phyloP scores from a whole-genome alignment of 768 basidiomycete species.

The Megacollybia marginata region DNA sequence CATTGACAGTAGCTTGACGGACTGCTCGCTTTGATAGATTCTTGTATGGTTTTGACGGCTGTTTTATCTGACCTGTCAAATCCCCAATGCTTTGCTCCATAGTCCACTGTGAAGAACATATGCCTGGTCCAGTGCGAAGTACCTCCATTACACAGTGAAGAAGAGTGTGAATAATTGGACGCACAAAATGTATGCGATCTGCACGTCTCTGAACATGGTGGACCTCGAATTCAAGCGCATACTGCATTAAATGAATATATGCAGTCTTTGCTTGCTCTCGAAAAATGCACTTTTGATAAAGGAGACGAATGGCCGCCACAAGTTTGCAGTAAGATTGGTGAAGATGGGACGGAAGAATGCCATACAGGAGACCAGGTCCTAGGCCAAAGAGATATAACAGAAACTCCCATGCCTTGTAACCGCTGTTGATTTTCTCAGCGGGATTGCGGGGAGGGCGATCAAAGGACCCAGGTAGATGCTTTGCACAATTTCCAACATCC shows the following conservation, averaged over 20 bases:
- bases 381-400: conserved; percentile 9
- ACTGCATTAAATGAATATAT: conserved; percentile 2
- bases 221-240: conserved; percentile 8
- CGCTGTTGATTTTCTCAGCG: no score
- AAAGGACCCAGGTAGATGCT: conserved; percentile 5
- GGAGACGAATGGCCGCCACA: conserved; percentile 8
- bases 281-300: conserved; percentile 13
- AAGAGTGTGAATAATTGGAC: conserved; percentile 23
- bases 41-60: conserved; percentile 16
- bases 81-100: conserved; percentile 5
- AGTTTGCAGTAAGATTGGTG: no score
- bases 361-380: conserved; percentile 6
- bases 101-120: no score
- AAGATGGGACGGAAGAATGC: no score
- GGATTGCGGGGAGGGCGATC: no score
- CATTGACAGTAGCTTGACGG: conserved; percentile 14
- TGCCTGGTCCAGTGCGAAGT: conserved; percentile 14
- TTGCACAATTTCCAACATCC: conserved; percentile 17
- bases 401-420: no score
- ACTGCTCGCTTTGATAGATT: conserved; percentile 12
- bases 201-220: conserved; percentile 7
- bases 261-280: neutral
- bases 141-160: conserved; percentile 20
- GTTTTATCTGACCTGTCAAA: conserved; percentile 20
- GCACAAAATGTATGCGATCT: conserved; percentile 21